Percentiles rank a stretch among this genome's conserved stretches.
phyloP scores from a whole-genome alignment of 352 stramenopile species.

The Phytophthora parvispora region DNA sequence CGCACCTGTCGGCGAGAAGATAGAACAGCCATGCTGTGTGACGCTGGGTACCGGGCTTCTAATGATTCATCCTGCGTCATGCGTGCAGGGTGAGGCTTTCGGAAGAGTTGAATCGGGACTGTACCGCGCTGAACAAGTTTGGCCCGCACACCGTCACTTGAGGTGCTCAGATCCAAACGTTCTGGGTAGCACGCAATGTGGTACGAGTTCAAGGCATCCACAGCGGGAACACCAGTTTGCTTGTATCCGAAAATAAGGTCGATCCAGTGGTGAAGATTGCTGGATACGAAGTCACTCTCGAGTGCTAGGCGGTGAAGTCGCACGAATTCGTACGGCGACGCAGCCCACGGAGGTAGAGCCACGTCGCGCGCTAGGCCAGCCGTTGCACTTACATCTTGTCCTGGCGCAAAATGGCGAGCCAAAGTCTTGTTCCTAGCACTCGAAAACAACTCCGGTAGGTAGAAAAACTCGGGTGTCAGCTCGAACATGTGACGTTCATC shows the following conservation, averaged over 20 bases:
- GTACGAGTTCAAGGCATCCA: constrained; percentile 95
- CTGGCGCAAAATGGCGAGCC: constrained; percentile 44
- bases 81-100: constrained; percentile 71
- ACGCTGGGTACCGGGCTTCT: constrained; percentile 76
- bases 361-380: constrained; percentile 86
- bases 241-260: constrained; percentile 99
- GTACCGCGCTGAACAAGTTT: constrained; percentile 82
- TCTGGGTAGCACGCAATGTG: constrained; percentile 87
- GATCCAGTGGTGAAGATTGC: constrained; percentile 98
- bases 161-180: constrained; percentile 69
- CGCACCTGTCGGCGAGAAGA: constrained; percentile 86
- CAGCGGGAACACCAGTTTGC: constrained; percentile 91
- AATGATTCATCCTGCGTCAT: constrained; percentile 86
- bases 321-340: constrained; percentile 97
- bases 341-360: constrained; percentile 96
- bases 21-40: constrained; percentile 75
- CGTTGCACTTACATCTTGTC: constrained; percentile 45
- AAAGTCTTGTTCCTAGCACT: constrained; percentile 77
- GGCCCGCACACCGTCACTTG: constrained; percentile 66
- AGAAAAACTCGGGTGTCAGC: constrained; percentile 87
- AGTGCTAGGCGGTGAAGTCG: constrained; percentile 96
- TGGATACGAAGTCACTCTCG: constrained; percentile 99
- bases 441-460: constrained; percentile 75
- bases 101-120: constrained; percentile 82
- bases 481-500: constrained; percentile 76